Evolutionary conservation across 148 eudicot genomes (phyloP), one percentile per base, ranked within the genome.

Genomic region (Rhododendron ferrugineum): DNA sequence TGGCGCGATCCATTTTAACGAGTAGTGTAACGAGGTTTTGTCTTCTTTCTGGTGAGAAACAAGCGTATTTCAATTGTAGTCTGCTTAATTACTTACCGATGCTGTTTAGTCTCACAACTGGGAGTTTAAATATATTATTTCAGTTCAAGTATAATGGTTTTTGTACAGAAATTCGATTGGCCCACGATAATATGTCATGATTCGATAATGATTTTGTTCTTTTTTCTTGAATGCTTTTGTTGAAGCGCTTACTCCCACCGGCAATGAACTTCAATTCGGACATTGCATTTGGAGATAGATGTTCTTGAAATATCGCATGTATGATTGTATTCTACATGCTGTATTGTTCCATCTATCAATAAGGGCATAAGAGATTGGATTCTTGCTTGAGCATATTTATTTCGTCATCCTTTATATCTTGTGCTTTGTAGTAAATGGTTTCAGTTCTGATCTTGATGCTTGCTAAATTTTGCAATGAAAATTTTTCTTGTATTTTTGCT

Each of bases 1-100:
- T 49, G 99, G 99, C 2, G 99, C 98, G 37, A 96, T 96, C 86
- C 99, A 96, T 88, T 96, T 91, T 86, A 96, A 96, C 42, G 98
- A 96, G 80, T 80, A 88, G 79, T 94, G 34, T 30, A 5, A 58
- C 56, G 28, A 64, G 40, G 50, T 60, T 22, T 52, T 54, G 23
- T 50, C 11, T 15, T 23, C 47, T 76, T 62, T 34, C 58, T 70
- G 32, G 26, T 26, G 20, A 83, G 20, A 4, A 13, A 46, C 60
- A 46, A 16, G 37, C 58, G n/a, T 36, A 66, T 83, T 14, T 68
- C 11, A 73, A 11, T 47, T 72, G 52, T 9, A 42, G 28, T 4
- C 64, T 52, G 36, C 30, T 52, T 50, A 49, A 52, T 74, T 83
- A 72, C 3, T 72, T 60, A 7, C 18, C 13, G 66, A 10, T 72